These are phyloP conservation scores for Fusarium sp. DNA, from an alignment of 2,329 filamentous ascomycete genomes.

Conservation along the genomic window DNA sequence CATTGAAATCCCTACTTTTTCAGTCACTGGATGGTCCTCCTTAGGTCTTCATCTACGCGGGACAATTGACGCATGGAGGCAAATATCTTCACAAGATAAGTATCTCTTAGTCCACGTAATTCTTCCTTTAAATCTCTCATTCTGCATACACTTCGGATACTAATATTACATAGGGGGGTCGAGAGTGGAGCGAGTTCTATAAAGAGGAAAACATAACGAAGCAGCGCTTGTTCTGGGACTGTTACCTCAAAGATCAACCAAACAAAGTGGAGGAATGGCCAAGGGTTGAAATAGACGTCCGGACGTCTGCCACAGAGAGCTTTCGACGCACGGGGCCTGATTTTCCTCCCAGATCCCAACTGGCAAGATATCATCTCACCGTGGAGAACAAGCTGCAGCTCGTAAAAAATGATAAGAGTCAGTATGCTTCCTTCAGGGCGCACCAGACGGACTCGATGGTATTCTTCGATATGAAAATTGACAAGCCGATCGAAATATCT, in stretches of 20 bases:
- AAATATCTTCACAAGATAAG: neutral
- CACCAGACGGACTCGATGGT: neutral
- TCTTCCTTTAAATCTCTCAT: too few relatives aligned
- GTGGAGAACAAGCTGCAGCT: too few relatives aligned
- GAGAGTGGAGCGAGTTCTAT: too few relatives aligned
- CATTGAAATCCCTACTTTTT: neutral
- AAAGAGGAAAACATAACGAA: neutral
- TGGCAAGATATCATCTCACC: too few relatives aligned
- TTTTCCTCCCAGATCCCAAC: neutral
- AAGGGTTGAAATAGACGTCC: neutral
- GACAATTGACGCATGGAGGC: constrained; percentile 2
- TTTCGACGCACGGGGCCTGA: neutral
- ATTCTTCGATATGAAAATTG: neutral
- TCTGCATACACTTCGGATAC: too few relatives aligned
- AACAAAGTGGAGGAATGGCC: constrained; percentile 1
- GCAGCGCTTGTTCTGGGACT: neutral
- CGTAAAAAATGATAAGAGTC: neutral
- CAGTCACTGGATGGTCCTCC: neutral
- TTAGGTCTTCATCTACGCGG: constrained; percentile 3
- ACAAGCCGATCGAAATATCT: neutral
- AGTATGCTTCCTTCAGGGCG: neutral
- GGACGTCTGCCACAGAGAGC: constrained; percentile 1
- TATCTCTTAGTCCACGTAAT: too few relatives aligned
- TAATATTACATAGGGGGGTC: too few relatives aligned
- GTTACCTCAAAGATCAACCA: neutral